Conservation (phyloP, 345 rosid species). For the Bruguiera gymnorhiza region DNA sequence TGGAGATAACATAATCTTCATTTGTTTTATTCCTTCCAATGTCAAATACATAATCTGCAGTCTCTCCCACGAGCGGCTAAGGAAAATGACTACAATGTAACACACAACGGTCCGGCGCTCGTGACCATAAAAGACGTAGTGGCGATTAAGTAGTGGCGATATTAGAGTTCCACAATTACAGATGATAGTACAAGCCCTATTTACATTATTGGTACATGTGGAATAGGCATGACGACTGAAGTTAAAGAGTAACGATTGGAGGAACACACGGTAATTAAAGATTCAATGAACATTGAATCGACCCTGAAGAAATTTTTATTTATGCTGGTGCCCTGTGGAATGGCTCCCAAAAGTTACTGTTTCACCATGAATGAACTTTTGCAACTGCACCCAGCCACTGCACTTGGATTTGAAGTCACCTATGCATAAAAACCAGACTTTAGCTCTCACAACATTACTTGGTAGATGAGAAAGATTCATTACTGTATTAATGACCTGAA, state of each 20-base stretch:
- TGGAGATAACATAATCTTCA: too few species aligned
- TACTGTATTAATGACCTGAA: neutral
- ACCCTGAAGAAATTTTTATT: slow-evolving; percentile 1
- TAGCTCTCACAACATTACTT: neutral
- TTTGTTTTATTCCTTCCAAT: too few species aligned
- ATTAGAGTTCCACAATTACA: neutral
- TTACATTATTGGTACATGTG: slow-evolving; percentile 11
- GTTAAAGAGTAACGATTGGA: neutral
- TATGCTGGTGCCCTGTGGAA: neutral
- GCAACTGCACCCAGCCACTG: slow-evolving; percentile 95
- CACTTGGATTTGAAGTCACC: slow-evolving; percentile 90
- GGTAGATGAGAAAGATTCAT: neutral
- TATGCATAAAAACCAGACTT: slow-evolving; percentile 28
- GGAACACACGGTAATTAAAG: neutral
- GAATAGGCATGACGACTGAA: neutral
- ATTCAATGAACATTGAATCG: neutral
- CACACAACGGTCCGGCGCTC: neutral
- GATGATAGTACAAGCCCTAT: neutral
- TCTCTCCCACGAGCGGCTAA: neutral
- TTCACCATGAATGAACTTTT: slow-evolving; percentile 98
- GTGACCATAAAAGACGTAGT: neutral
- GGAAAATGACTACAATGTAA: neutral
- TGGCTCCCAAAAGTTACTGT: slow-evolving; percentile 27
- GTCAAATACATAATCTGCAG: too few species aligned
- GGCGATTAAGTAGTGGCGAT: neutral